Evolutionary conservation across 371 early-diverging fungal genomes (phyloP), one percentile per base, ranked within the genome.

Genomic region (Sporodiniella umbellata): DNA sequence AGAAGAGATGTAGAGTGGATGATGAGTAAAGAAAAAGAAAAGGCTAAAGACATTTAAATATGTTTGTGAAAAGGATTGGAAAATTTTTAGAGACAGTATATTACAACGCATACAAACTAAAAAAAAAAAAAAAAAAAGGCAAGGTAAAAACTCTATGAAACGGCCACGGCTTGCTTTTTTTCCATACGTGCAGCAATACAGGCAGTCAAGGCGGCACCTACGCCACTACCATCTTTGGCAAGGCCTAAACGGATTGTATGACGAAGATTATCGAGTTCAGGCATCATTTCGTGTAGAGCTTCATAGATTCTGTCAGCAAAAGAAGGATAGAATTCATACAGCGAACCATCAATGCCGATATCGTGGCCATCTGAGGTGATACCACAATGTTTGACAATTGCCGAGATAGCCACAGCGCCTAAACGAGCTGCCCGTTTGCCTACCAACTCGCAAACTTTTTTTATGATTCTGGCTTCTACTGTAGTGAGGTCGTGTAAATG

Each of bases 291-390:
- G 18, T 70, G 55, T 40, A 93, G 57, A 28, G 92, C 88, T 37
- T 77, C 78, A 37, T 88, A 77, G 66, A 96, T 85, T 54, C 90
- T 78, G 28, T 78, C 70, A 49, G 87, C 87, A 63, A 92, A 97
- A 62, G 84, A 84, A 6, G 97, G 96, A 61, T 96, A 96, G 47
- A 88, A 87, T 75, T 93, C 90, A 62, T 88, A 98, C 49, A 98
- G 75, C 23, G 87, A 86, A 6, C 99, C 99, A 56, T 98, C 97
- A 51, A 97, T 89, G 39, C 94, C 97, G 39, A 97, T 85, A 11
- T 90, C 88, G 39, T 81, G 78, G 19, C 81, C 85, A 38, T 72
- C 64, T 2, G 60, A 48, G 10, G 72, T 63, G 11, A 74, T 38
- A n/a, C 78, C 68, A 18, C 81, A 70, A 60, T 84, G 87, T 23